Evolutionary conservation across 129 eudicot genomes (phyloP), one percentile per base, ranked within the genome.

Genomic region (Logfia minima): DNA sequence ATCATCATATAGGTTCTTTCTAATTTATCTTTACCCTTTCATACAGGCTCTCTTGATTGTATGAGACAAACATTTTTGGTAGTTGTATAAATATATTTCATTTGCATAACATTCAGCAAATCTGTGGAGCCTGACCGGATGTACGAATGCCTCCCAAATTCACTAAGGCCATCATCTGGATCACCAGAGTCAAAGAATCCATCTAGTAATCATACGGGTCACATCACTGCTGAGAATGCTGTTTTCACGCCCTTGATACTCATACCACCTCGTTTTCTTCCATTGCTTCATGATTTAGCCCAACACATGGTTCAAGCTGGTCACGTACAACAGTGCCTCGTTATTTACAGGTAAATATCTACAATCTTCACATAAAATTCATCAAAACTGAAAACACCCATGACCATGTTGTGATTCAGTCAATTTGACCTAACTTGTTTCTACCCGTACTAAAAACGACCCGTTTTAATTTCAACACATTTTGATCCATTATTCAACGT

Each of bases 231-330:
- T 65, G 97, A 95, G 35, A 86, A 86, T 83, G 88, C 99, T 48
- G 86, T 83, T 59, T 95, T 87, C 79, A 90, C 94, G 19, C 96
- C 96, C 4, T 95, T 96, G 51, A 84, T 89, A 78, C 88, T 95
- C 75, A 92, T 95, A 73, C 99, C 97, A 53, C 94, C 97, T 16
- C 86, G 97, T 52, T 87, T 95, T 70, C 90, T 95, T 16, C 99
- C 99, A 0, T 77, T 92, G 85, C 85, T 95, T 79, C 97, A 95
- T 88, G 92, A 95, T 79, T 86, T 95, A 83, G 96, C 96, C 55
- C 83, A 75, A 69, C 99, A 95, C 73, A 95, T 95, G 97, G 91
- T 95, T 77, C 96, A 91, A 83, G 96, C 99, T 70, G 90, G 96
- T 51, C 91, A 86, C 81, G 79, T 75, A 48, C 94, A 87, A 74